Percentiles rank a stretch among this genome's conserved stretches.
These are phyloP conservation scores for apple (Malus domestica) DNA, from an alignment of 306 rosid genomes.

Conservation along the genomic window ASM211411v1 NC_041790.1:11331001-11331500, in stretches of 20 bases:
- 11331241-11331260: conserved; percentile 47
- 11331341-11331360: conserved; percentile 69
- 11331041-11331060: conserved; percentile 64
- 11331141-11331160: conserved; percentile 94
- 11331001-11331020: conserved; percentile 72
- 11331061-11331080: conserved; percentile 79
- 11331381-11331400: conserved; percentile 80
- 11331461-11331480: conserved; percentile 56
- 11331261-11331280: conserved; percentile 59
- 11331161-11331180: conserved; percentile 87
- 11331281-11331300: conserved; percentile 82
- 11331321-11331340: conserved; percentile 45
- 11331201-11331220: conserved; percentile 58
- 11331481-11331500: conserved; percentile 51
- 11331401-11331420: conserved; percentile 50
- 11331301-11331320: conserved; percentile 66
- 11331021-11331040: conserved; percentile 87
- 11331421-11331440: conserved; percentile 58
- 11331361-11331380: conserved; percentile 91
- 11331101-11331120: conserved; percentile 61
- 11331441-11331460: conserved; percentile 57
- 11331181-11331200: conserved; percentile 81
- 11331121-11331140: conserved; percentile 71
- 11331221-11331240: conserved; percentile 45
- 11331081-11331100: conserved; percentile 83